Conservation (phyloP, 345 rosid genomes). For the Eutrema yunnanense region DNA sequence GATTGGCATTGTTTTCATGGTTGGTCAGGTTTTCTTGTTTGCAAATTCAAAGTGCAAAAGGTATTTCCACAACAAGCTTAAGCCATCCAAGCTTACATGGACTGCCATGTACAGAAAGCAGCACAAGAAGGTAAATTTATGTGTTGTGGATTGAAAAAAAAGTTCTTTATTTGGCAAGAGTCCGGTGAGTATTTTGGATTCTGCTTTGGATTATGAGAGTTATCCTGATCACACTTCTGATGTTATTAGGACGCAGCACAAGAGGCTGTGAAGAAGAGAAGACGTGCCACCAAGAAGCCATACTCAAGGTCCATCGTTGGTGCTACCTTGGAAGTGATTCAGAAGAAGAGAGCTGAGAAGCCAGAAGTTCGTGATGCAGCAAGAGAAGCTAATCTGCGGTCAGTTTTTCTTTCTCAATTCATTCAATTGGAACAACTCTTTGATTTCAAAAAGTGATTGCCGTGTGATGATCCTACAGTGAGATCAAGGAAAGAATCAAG, state of each 20-base stretch:
- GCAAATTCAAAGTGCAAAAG: slow-evolving; percentile 85
- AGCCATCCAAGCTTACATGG: slow-evolving; percentile 91
- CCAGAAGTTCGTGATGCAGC: slow-evolving; percentile 86
- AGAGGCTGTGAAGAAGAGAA: slow-evolving; percentile 67
- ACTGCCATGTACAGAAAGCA: slow-evolving; percentile 80
- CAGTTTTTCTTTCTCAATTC: neutral
- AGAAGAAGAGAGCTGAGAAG: slow-evolving; percentile 73
- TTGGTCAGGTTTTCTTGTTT: slow-evolving; percentile 74
- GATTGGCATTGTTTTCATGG: neutral
- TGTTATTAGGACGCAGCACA: slow-evolving; percentile 52
- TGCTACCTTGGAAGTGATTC: slow-evolving; percentile 71
- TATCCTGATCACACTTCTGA: neutral
- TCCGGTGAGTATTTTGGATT: neutral
- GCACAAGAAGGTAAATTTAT: slow-evolving; percentile 54
- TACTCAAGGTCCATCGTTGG: slow-evolving; percentile 80
- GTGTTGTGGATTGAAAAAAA: neutral
- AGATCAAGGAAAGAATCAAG: slow-evolving; percentile 36
- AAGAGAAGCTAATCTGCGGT: slow-evolving; percentile 69
- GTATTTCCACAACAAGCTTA: slow-evolving; percentile 86
- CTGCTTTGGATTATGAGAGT: neutral
- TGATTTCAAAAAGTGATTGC: neutral
- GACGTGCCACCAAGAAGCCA: slow-evolving; percentile 63
- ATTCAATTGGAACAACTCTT: too few relatives aligned
- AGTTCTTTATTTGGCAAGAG: neutral
- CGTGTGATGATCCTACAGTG: slow-evolving; percentile 23